Evolutionary conservation across 768 basidiomycete species (phyloP), one percentile per base, ranked within the genome.

Genomic region (Pisolithus microcarpus): DNA sequence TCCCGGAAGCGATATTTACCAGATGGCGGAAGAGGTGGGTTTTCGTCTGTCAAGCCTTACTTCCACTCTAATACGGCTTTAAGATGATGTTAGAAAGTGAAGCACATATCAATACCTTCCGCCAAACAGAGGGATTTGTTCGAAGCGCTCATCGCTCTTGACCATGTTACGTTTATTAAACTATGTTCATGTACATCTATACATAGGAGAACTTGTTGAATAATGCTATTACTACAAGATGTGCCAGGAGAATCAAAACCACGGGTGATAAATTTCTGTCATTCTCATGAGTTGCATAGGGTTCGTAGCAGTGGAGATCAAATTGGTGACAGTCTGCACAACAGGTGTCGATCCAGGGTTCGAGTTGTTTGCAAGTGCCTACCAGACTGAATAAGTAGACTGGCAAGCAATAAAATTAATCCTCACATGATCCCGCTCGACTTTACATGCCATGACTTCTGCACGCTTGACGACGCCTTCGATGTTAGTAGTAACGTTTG

Each of bases 21-120:
- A 74, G 48, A 95, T 94, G 89, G 90, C 94, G 6, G 83, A 91
- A 64, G 90, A 93, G 74, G 92, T 93, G 62, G 68, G 85, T 40
- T n/a, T 46, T 19, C 8, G 26, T 44, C 39, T 50, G 2, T 18
- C 19, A n/a, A 40, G 7, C 47, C 46, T 46, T 48, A 19, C 40
- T 43, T 9, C 13, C 7, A 53, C 21, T 19, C 13, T 34, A 13
- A 19, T 34, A 34, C 10, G 43, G 36, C 52, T 34, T 38, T 1
- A 43, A 87, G 85, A 87, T 87, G 86, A 84, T 87, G 84, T 61
- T 78, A 1, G 84, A 84, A 57, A 84, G 83, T 57, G 85, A 87
- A 62, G 70, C 56, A 4, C 77, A 83, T 44, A 84, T 87, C 57
- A 76, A 79, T 48, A 70, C 78, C 5, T 87, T 87, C 66, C 75